Evolutionary conservation across 2,329 filamentous ascomycete genomes (phyloP), one percentile per base, ranked within the genome.

Genomic region (Penicillium sp.): DNA sequence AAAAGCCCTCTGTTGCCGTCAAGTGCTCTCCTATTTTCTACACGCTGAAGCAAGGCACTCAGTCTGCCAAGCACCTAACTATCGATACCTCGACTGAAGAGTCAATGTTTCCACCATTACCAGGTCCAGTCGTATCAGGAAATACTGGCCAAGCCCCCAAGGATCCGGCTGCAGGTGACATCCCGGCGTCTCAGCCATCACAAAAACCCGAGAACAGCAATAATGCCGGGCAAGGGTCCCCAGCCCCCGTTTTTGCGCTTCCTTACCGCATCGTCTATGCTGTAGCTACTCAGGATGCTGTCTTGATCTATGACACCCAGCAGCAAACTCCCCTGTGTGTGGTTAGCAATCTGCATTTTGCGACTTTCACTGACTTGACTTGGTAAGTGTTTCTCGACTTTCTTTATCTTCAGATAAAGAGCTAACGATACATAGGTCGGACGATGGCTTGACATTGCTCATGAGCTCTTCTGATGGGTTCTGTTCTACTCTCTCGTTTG

Each of bases 401-500:
- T 24, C 10, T n/a, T 26, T 3, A 44, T 19, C 52, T 26, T 57
- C 41, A 7, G 22, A 24, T 21, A 16, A 35, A 61, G 70, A 56
- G 73, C 64, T 60, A 58, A 33, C 67, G 75, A 29, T n/a, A 6
- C 13, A 37, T 60, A 90, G 88, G 88, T 90, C 90, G 1, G 86
- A 82, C 61, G 90, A 93, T 73, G 90, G 90, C 13, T 80, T 86
- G 43, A 92, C 89, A 1, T 79, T 99, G 22, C 82, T 99, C 49
- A 96, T 99, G 78, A 95, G 92, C n/a, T 99, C 95, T 0, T 97
- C 95, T 0, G 95, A 99, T 73, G 95, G 95, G 0, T 99, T 98
- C 78, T 99, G 95, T 73, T 99, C 95, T 0, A 89, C 90, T 0
- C 80, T 99, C 6, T 90, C 92, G 0, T 99, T 99, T 70, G 76